A percentile compares a stretch with the other conserved stretches of the same genome.
Evolutionary conservation across 1,139 yeast species (phyloP).

Genomic region (Pichia sp.): DNA sequence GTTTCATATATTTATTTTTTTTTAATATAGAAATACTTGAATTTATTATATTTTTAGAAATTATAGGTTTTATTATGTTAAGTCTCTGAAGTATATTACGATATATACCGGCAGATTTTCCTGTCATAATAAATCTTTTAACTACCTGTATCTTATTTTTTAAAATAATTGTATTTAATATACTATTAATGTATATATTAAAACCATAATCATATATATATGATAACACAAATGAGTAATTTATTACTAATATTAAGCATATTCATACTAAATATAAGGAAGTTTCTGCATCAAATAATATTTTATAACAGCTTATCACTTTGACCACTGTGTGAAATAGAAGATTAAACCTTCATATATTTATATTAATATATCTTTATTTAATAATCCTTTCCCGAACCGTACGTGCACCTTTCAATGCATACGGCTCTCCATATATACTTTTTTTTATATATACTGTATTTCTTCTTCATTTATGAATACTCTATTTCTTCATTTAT

Average conservation of each 20-base stretch:
- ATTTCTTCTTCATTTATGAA: too few species aligned
- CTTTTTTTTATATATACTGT: not conserved
- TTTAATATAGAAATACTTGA: not conserved
- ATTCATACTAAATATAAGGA: not conserved
- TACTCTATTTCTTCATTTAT: constrained; percentile 1
- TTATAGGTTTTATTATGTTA: not conserved
- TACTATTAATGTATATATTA: too few species aligned
- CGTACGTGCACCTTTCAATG: constrained; percentile 12
- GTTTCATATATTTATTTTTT: not conserved
- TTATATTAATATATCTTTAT: not conserved
- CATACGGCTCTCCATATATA: constrained; percentile 10
- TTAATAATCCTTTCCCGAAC: constrained; percentile 9
- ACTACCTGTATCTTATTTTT: not conserved
- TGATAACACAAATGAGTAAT: not conserved
- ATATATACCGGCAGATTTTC: not conserved
- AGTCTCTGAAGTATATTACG: not conserved
- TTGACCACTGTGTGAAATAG: constrained; percentile 5
- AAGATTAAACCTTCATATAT: constrained; percentile 3
- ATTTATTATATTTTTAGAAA: too few species aligned
- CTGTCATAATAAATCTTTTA: not conserved
- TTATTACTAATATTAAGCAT: not conserved
- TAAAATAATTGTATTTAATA: not conserved
- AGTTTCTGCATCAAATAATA: not conserved
- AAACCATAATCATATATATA: not conserved
- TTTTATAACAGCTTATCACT: not conserved